Conservation (phyloP, 257 asterid species). For the Paulownia fortunei region DNA sequence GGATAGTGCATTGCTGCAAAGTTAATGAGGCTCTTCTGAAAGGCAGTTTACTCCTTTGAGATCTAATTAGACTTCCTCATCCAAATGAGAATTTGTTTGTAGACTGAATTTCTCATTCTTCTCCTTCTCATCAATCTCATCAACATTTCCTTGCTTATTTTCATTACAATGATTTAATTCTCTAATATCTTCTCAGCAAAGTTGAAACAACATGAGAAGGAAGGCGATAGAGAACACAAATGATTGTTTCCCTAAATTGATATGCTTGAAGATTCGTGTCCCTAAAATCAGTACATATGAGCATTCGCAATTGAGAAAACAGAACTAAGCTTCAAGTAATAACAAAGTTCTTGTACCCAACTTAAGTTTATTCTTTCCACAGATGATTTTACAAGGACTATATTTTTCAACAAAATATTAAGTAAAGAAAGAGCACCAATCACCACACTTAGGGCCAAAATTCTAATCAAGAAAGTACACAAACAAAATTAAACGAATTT, state of each 20-base stretch:
- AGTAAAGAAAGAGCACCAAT: neutral
- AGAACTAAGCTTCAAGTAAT: no score
- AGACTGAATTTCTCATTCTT: neutral
- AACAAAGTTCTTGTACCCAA: no score
- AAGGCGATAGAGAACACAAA: neutral
- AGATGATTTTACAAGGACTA: neutral
- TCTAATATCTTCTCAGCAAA: neutral
- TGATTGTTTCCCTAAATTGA: neutral
- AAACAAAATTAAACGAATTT: neutral
- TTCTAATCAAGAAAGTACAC: neutral
- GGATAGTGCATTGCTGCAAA: neutral
- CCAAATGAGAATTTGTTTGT: neutral
- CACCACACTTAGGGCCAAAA: neutral
- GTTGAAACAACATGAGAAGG: no score
- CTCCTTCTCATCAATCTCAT: neutral
- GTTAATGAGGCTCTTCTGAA: neutral
- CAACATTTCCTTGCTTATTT: neutral
- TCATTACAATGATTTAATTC: neutral
- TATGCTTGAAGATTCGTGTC: no score
- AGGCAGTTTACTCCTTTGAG: neutral
- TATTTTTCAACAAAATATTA: neutral
- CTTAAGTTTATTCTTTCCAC: neutral
- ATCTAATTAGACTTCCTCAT: neutral
- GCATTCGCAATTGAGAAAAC: no score
- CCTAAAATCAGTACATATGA: no score